phyloP scores from a whole-genome alignment of 352 stramenopile species.

The Globisporangium barbulae region DNA sequence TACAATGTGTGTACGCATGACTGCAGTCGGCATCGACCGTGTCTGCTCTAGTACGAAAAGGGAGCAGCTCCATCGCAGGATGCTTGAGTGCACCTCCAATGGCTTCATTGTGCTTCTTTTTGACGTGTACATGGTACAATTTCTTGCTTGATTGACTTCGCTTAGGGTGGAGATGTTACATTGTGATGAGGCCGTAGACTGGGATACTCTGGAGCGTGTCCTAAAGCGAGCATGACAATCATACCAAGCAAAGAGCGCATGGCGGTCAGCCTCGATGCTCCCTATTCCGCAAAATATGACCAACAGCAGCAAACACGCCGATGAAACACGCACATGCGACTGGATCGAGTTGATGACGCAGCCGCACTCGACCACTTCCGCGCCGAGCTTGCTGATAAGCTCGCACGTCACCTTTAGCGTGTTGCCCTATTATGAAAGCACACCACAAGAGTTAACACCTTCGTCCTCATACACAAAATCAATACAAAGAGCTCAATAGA shows the following conservation, averaged over 20 bases:
- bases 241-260: background rate
- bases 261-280: background rate
- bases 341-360: conserved; percentile 70
- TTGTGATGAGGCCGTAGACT: conserved; percentile 49
- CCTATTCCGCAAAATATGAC: background rate
- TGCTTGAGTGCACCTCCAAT: too few species aligned
- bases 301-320: background rate
- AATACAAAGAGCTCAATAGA: background rate
- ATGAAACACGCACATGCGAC: conserved; percentile 33
- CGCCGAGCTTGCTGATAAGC: conserved; percentile 66
- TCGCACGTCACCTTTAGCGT: conserved; percentile 79
- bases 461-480: background rate
- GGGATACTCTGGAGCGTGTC: conserved; percentile 46
- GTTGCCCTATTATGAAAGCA: conserved; percentile 41
- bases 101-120: background rate
- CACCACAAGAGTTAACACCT: conserved; percentile 6
- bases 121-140: background rate
- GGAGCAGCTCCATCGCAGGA: too few species aligned
- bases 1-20: too few species aligned
- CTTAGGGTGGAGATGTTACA: conserved; percentile 24
- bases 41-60: too few species aligned
- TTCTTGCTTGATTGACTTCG: too few species aligned
- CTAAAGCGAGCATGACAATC: conserved; percentile 14
- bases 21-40: too few species aligned
- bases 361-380: conserved; percentile 72